Conservation (phyloP, 768 basidiomycete species). For the Leccinum ochraceum region DNA sequence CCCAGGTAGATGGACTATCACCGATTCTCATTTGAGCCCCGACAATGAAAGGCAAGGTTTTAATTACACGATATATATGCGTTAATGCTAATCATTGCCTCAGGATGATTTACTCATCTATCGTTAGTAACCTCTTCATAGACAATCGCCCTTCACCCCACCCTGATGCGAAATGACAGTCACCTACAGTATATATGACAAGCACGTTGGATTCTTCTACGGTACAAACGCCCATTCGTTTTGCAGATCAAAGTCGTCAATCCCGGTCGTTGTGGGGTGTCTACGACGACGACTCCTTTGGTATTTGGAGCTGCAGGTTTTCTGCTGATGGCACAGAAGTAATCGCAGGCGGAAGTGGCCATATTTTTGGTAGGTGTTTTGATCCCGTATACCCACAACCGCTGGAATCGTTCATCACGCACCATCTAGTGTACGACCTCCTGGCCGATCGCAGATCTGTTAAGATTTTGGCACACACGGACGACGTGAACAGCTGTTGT, state of each 20-base stretch:
- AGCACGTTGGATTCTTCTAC: constrained; percentile 64
- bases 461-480: constrained; percentile 81
- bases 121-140: constrained; percentile 43
- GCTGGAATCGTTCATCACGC: constrained; percentile 3
- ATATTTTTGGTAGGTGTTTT: constrained; percentile 60
- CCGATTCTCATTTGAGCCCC: constrained; percentile 88
- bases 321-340: constrained; percentile 96
- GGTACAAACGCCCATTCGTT: constrained; percentile 62
- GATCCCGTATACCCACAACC: neutral
- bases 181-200: constrained; percentile 73
- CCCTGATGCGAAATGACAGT: constrained; percentile 41
- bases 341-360: constrained; percentile 86
- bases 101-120: constrained; percentile 92
- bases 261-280: constrained; percentile 33
- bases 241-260: constrained; percentile 48
- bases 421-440: constrained; percentile 81
- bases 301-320: constrained; percentile 94
- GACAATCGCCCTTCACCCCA: neutral
- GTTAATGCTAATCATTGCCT: constrained; percentile 5
- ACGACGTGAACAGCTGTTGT: constrained; percentile 94
- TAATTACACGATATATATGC: constrained; percentile 56
- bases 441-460: constrained; percentile 76
- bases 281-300: constrained; percentile 50
- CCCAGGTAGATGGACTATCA: constrained; percentile 89
- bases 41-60: constrained; percentile 75